Evolutionary conservation across 495 filamentous ascomycete genomes (phyloP).

Genomic region (Penicillium mononematosum): DNA sequence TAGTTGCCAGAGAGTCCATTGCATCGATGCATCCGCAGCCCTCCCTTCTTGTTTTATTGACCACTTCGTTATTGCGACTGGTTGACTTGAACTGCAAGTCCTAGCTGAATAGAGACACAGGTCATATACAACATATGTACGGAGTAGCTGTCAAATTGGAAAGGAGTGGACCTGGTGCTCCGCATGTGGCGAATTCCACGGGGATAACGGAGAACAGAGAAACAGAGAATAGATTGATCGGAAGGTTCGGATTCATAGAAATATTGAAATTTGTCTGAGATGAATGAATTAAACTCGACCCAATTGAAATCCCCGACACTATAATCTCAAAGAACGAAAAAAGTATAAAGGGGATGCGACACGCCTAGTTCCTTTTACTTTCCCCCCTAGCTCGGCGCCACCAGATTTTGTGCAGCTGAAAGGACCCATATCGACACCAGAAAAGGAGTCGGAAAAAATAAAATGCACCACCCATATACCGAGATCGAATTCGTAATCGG

Average conservation of each 20-base stretch:
- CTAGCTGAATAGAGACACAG: not conserved
- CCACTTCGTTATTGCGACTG: not conserved
- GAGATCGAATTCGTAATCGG: constrained; percentile 2
- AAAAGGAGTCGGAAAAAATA: constrained; percentile 18
- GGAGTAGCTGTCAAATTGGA: constrained; percentile 11
- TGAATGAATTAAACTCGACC: not conserved
- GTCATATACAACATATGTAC: not conserved
- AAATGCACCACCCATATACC: not conserved
- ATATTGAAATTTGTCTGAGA: not conserved
- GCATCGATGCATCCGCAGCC: not conserved
- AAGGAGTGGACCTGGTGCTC: not conserved
- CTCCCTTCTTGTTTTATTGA: not conserved
- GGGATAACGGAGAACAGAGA: constrained; percentile 4
- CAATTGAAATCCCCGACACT: not conserved
- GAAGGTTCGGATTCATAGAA: not conserved
- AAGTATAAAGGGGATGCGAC: not conserved
- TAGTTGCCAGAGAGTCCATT: not conserved
- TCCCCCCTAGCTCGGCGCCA: constrained; percentile 12
- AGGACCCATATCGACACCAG: constrained; percentile 21
- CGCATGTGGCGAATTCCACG: constrained; percentile 10
- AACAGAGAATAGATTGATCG: not conserved
- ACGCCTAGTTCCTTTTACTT: not conserved
- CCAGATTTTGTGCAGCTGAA: constrained; percentile 22
- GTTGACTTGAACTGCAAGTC: not conserved
- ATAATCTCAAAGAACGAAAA: not conserved